phyloP scores from a whole-genome alignment of 2,329 filamentous ascomycete genomes.

The Zymoseptoria brevis region DNA sequence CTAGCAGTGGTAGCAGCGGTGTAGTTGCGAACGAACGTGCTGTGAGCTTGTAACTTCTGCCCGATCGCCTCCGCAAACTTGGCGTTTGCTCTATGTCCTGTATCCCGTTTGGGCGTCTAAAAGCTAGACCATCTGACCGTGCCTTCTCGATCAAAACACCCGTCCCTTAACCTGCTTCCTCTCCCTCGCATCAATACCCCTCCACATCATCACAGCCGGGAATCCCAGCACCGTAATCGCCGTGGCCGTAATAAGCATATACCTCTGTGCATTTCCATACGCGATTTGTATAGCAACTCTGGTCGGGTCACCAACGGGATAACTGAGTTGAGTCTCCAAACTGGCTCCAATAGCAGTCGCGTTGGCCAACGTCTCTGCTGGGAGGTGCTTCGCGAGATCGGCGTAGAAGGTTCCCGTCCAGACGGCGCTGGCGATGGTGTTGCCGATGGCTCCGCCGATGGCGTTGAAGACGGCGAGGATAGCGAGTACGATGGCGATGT shows the following conservation, averaged over 20 bases:
- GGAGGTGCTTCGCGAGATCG: constrained; percentile 13
- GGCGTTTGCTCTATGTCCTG: no score
- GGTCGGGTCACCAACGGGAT: constrained; percentile 6
- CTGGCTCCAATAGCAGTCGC: constrained; percentile 2
- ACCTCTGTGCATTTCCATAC: constrained; percentile 7
- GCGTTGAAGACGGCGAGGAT: constrained; percentile 16
- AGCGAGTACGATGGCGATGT: constrained; percentile 21
- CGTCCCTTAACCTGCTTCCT: constrained; percentile 14
- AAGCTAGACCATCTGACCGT: background rate
- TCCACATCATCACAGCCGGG: constrained; percentile 10
- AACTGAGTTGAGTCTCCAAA: constrained; percentile 6
- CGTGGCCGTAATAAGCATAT: constrained; percentile 11
- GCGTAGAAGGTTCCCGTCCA: constrained; percentile 20
- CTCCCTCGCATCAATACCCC: constrained; percentile 6
- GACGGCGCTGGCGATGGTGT: constrained; percentile 23
- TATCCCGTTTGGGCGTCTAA: background rate
- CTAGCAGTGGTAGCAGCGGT: no score
- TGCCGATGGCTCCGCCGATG: constrained; percentile 48
- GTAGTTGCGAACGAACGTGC: no score
- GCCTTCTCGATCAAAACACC: constrained; percentile 3
- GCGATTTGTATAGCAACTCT: constrained; percentile 7
- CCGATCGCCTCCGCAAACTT: no score
- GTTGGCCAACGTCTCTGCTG: constrained; percentile 7
- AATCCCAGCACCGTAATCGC: constrained; percentile 7
- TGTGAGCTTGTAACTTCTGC: no score